These are phyloP conservation scores for Kuraishia cidri DNA, from an alignment of 805 yeast genomes.

Conservation along the genomic window DNA sequence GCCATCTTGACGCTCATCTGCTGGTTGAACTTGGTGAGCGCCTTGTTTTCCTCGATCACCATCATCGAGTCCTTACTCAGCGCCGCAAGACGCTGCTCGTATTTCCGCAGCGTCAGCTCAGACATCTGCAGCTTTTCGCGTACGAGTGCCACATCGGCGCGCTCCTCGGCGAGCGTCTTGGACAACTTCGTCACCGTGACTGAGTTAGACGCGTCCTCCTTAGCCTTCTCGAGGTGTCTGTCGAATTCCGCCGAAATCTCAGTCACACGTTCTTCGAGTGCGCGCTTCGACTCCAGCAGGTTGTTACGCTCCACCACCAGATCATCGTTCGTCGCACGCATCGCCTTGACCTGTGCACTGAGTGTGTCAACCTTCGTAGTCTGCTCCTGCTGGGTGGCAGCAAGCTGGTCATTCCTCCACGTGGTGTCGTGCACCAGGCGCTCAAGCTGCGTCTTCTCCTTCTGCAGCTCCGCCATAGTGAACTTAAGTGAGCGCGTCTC, in stretches of 20 bases:
- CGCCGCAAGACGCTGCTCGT: constrained; percentile 18
- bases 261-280: constrained; percentile 32
- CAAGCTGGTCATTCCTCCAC: constrained; percentile 31
- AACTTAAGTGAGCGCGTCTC: constrained; percentile 29
- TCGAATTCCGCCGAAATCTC: constrained; percentile 30
- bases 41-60: constrained; percentile 58
- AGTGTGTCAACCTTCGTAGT: constrained; percentile 34
- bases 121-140: constrained; percentile 17
- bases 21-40: constrained; percentile 44
- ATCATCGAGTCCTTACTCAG: constrained; percentile 47
- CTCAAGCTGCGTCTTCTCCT: constrained; percentile 32
- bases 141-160: constrained; percentile 17
- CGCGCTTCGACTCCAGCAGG: constrained; percentile 39
- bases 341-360: constrained; percentile 41
- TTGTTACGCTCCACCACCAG: constrained; percentile 55
- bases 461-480: constrained; percentile 26
- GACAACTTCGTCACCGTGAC: constrained; percentile 18
- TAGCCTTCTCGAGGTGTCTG: constrained; percentile 20
- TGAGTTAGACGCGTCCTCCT: constrained; percentile 19
- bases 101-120: constrained; percentile 12
- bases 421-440: constrained; percentile 29
- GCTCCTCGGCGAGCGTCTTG: constrained; percentile 24
- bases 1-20: constrained; percentile 37
- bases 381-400: constrained; percentile 33
- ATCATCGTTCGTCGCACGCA: constrained; percentile 53